Percentiles rank a stretch among this genome's conserved stretches.
phyloP scores from a whole-genome alignment of 2,329 filamentous ascomycete species.

The Penicillium sumatraense region DNA sequence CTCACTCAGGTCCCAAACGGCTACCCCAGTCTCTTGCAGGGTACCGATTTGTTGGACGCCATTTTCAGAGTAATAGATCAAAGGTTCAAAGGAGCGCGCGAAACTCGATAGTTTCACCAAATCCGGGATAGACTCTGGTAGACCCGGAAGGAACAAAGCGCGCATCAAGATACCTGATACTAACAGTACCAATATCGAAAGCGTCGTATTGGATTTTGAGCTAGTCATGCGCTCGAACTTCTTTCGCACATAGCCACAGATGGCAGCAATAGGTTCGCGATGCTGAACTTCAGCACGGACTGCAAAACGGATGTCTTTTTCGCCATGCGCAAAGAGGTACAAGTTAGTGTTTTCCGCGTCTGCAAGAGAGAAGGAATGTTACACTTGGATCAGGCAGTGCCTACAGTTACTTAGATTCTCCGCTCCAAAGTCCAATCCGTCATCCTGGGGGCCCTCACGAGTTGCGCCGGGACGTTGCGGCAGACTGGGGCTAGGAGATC shows the following conservation, averaged over 20 bases:
- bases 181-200: conserved; percentile 65
- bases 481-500: conserved; percentile 59
- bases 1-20: conserved; percentile 93
- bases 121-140: conserved; percentile 73
- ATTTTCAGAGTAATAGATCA: conserved; percentile 93
- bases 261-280: conserved; percentile 79
- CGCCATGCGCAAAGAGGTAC: conserved; percentile 21
- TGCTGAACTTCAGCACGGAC: conserved; percentile 88
- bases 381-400: conserved; percentile 33
- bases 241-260: conserved; percentile 66
- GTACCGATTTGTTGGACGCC: conserved; percentile 84
- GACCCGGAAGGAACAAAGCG: conserved; percentile 70
- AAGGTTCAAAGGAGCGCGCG: conserved; percentile 87
- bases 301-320: conserved; percentile 83
- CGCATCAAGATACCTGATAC: conserved; percentile 69
- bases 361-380: conserved; percentile 24
- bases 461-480: conserved; percentile 32
- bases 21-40: conserved; percentile 86
- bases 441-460: conserved; percentile 34
- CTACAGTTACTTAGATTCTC: conserved; percentile 58
- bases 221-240: conserved; percentile 66
- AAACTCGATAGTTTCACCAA: conserved; percentile 88
- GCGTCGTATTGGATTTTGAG: conserved; percentile 70
- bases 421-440: conserved; percentile 41
- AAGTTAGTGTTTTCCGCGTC: conserved; percentile 39